Percentiles rank a stretch among this genome's conserved stretches.
Conservation (phyloP, 257 asterid species). For the Solanum pennellii region DNA sequence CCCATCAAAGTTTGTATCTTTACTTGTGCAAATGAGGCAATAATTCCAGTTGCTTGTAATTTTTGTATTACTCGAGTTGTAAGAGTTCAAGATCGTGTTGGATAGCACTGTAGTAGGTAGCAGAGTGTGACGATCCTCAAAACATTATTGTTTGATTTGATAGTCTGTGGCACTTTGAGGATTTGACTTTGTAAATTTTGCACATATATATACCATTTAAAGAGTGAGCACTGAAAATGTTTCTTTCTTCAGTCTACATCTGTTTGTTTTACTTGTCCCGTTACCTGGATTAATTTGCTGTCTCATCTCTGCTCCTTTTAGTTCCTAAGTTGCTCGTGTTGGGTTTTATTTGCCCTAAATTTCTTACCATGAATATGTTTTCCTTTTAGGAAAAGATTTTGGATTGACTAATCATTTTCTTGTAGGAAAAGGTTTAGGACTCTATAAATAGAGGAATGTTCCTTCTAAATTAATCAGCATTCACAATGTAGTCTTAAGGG, state of each 20-base stretch:
- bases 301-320: neutral
- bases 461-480: too few species aligned
- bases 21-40: slow-evolving; percentile 31
- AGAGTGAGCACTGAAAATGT: neutral
- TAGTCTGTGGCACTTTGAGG: neutral
- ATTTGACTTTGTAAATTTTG: neutral
- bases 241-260: neutral
- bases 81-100: neutral
- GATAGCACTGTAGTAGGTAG: neutral
- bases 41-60: slow-evolving; percentile 44
- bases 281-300: neutral
- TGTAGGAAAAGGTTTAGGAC: too few species aligned
- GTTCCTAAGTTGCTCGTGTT: neutral
- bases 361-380: too few species aligned
- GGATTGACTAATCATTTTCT: too few species aligned
- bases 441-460: too few species aligned
- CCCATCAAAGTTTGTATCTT: neutral
- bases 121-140: neutral
- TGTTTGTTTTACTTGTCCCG: neutral
- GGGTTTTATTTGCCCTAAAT: too few species aligned
- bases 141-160: neutral
- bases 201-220: neutral
- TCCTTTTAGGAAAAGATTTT: too few species aligned
- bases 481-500: too few species aligned
- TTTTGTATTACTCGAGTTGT: neutral